Base-by-base conservation (phyloP, 2,329 filamentous ascomycete genomes). In the Nemania serpens region DNA sequence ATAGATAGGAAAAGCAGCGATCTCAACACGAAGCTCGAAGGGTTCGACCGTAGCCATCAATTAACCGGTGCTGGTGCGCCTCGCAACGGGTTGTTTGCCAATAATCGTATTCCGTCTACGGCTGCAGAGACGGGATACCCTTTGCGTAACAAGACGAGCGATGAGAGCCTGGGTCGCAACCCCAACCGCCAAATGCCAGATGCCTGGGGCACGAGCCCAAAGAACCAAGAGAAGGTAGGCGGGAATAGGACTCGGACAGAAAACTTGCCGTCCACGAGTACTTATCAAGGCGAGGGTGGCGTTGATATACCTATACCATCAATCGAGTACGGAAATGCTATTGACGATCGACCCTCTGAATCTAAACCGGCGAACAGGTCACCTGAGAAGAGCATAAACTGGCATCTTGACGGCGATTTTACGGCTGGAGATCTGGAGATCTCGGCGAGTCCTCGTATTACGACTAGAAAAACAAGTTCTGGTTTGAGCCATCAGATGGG, bases 381-480 rank as follows among this genome's bases (percentile, higher is more conserved):
- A 0, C 82, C 83, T 0, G 79, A 81, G 53, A 84, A 82, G 70
- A 82, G 79, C 65, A 83, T 80, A 58, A 80, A 78, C 7, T 87
- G 83, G 84, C 75, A 85, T 58, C 71, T 84, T 6, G 84, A 86
- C 36, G 79, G 80, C 5, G 84, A 87, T 56, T 85, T 87, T 64
- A 86, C 84, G 0, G 83, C 79, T 11, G 78, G 79, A 43, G 83
- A 86, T 59, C 61, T 86, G 41, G 82, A 85, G 59, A 69, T 83
- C 36, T 86, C 84, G 0, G 77, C 82, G 63, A 86, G 83, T 62
- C 84, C 84, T n/a, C 79, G 81, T 34, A 77, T 86, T 53, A 75
- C 71, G 29, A 72, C 78, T 20, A 72, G 66, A 71, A 77, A 68
- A 48, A 63, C 58, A 13, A 62, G 25, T 33, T 41, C 64, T 51